phyloP scores from a whole-genome alignment of 164 flowering plant species.

The Santalum album region DNA sequence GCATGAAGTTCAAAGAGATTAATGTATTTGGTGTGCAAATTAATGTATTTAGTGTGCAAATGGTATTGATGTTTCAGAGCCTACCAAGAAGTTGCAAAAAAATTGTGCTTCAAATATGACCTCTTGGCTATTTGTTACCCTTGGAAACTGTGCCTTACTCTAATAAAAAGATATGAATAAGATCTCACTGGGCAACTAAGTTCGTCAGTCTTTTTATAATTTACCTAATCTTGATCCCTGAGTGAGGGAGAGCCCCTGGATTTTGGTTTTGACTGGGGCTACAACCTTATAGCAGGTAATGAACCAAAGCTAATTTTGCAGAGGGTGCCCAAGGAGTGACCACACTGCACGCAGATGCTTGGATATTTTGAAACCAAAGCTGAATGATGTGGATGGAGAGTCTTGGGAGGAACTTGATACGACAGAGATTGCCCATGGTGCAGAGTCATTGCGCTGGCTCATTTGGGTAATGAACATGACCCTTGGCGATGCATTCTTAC shows the following conservation, averaged over 20 bases:
- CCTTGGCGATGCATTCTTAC: background rate
- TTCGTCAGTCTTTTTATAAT: too few species aligned
- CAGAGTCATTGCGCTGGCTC: conserved; percentile 80
- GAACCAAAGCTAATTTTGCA: conserved; percentile 65
- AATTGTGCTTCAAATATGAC: too few species aligned
- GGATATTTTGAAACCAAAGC: conserved; percentile 57
- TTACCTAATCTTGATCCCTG: background rate
- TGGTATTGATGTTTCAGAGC: too few species aligned
- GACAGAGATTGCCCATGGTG: conserved; percentile 43
- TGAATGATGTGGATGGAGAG: conserved; percentile 57
- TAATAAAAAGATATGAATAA: too few species aligned
- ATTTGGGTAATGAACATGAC: conserved; percentile 61
- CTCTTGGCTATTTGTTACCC: too few species aligned
- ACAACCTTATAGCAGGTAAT: conserved; percentile 37
- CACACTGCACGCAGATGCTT: conserved; percentile 56
- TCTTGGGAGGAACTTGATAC: conserved; percentile 88
- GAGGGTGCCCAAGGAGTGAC: conserved; percentile 79
- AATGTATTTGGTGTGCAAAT: too few species aligned
- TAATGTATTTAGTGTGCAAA: too few species aligned
- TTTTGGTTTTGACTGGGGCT: conserved; percentile 24
- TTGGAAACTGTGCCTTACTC: too few species aligned
- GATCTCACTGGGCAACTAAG: too few species aligned
- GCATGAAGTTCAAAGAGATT: too few species aligned
- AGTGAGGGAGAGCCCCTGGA: conserved; percentile 4
- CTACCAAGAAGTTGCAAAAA: too few species aligned